Conservation (phyloP, 176 grass and related monocot species). For the barley (Hordeum vulgare) region DNA sequence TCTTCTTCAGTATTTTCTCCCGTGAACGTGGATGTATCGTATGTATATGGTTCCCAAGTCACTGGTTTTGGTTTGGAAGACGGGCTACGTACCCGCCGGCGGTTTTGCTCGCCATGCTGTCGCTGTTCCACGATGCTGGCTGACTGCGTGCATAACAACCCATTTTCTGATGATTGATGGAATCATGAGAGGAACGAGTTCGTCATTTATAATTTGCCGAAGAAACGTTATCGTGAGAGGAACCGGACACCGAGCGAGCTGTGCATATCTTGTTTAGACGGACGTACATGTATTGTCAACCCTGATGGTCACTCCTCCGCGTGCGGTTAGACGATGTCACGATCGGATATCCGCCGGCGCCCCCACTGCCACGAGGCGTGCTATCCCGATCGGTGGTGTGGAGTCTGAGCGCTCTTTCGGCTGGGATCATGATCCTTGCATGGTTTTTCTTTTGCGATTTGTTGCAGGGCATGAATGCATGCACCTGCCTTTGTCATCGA, state of each 20-base stretch:
- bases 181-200: not conserved
- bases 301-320: not conserved
- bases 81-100: not conserved
- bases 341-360: not conserved
- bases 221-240: not conserved
- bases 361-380: not conserved
- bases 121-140: not conserved
- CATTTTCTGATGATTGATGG: not conserved
- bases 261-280: not conserved
- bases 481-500: not conserved
- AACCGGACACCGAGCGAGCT: not conserved
- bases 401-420: slow-evolving; percentile 12
- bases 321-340: not conserved
- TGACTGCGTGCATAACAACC: too few relatives aligned
- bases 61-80: not conserved
- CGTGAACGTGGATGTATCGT: not conserved
- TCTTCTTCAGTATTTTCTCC: not conserved
- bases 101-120: not conserved
- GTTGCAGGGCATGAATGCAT: not conserved
- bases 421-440: not conserved
- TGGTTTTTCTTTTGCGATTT: not conserved
- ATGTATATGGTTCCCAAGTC: not conserved
- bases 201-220: not conserved
- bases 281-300: not conserved
- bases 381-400: slow-evolving; percentile 15